phyloP scores from a whole-genome alignment of 257 asterid species.

The Solanum etuberosum region DNA sequence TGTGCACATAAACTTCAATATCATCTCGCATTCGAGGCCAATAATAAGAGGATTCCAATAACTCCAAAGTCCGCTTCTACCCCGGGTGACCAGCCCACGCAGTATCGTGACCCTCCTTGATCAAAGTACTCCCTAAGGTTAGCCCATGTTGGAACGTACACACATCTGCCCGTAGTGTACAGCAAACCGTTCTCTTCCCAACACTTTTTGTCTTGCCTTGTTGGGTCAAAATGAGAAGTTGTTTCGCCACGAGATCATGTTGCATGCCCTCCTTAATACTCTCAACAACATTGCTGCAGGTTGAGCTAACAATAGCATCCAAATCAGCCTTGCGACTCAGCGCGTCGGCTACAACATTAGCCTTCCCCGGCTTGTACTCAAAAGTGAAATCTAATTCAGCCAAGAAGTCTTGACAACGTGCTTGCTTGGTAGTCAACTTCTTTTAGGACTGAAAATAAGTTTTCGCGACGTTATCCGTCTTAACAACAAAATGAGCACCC shows the following conservation, averaged over 20 bases:
- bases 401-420: not conserved
- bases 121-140: not conserved
- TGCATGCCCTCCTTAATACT: no score
- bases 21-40: no score
- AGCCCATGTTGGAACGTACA: not conserved
- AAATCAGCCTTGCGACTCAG: not conserved
- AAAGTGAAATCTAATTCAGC: not conserved
- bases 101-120: not conserved
- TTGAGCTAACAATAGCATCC: no score
- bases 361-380: not conserved
- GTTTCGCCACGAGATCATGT: not conserved
- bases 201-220: not conserved
- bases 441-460: not conserved
- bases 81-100: not conserved
- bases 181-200: not conserved
- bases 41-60: no score
- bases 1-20: not conserved
- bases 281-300: not conserved
- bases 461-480: not conserved
- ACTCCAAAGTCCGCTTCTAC: not conserved
- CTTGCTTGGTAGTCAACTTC: not conserved
- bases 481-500: not conserved
- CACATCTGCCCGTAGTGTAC: not conserved
- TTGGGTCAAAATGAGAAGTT: not conserved
- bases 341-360: no score